A percentile compares a stretch with the other conserved stretches of the same genome.
Conservation (phyloP, 1,284 basidiomycete species). For the Inonotus obliquus region DNA sequence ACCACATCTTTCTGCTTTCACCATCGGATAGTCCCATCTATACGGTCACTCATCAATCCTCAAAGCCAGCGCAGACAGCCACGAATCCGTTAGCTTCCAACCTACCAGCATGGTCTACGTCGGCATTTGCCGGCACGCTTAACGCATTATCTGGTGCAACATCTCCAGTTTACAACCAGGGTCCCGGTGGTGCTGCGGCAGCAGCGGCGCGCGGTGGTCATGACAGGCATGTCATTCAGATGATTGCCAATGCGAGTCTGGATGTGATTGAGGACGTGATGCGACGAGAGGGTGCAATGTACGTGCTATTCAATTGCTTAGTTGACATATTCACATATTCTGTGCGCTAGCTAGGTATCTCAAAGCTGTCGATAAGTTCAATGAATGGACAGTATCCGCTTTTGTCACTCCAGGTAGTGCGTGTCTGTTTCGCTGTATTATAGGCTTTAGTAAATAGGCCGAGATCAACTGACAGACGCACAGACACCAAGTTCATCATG, state of each 20-base stretch:
- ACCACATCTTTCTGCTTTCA: slow-evolving; percentile 77
- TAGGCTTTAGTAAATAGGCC: not conserved
- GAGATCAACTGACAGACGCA: slow-evolving; percentile 3
- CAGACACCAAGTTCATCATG: slow-evolving; percentile 88
- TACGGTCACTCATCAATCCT: slow-evolving; percentile 73
- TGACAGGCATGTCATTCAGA: slow-evolving; percentile 91
- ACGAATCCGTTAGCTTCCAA: slow-evolving; percentile 71
- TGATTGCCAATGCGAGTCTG: slow-evolving; percentile 92
- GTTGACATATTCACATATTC: slow-evolving; percentile 1
- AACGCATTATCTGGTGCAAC: slow-evolving; percentile 79
- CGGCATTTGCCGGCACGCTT: slow-evolving; percentile 81
- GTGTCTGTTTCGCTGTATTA: slow-evolving; percentile 27
- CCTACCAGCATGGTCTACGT: slow-evolving; percentile 80
- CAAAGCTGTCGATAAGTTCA: slow-evolving; percentile 91
- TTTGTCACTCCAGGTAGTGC: slow-evolving; percentile 91
- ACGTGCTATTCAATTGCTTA: slow-evolving; percentile 29
- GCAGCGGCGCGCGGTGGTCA: slow-evolving; percentile 49
- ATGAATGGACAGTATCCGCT: slow-evolving; percentile 94
- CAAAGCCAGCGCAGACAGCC: slow-evolving; percentile 55
- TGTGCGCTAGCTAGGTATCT: slow-evolving; percentile 64
- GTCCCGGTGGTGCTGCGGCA: slow-evolving; percentile 57
- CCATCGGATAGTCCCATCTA: slow-evolving; percentile 81
- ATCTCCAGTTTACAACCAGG: slow-evolving; percentile 60
- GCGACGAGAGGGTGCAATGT: slow-evolving; percentile 84
- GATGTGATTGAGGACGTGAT: slow-evolving; percentile 90